Percentiles rank a stretch among this genome's conserved stretches.
These are phyloP conservation scores for Beta lomatogona DNA, from an alignment of 179 eudicot species.

Conservation along the genomic window DNA sequence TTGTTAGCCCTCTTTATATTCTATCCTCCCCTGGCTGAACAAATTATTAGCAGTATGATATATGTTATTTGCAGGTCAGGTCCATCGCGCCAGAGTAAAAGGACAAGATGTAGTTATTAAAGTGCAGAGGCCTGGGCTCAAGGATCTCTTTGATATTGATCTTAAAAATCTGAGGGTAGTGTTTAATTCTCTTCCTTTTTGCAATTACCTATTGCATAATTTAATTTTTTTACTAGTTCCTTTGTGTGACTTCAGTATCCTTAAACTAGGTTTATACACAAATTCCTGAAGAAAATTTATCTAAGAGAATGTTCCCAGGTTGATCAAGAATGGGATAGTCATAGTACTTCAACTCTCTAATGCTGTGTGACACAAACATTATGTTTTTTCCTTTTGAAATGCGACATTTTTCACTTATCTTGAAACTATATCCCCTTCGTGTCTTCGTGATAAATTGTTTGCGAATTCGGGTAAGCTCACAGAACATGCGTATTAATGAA, in stretches of 20 bases:
- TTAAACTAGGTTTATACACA: not conserved
- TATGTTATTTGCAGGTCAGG: constrained; percentile 76
- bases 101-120: constrained; percentile 92
- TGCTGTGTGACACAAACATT: not conserved
- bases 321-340: not conserved
- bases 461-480: not conserved
- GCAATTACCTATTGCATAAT: not conserved
- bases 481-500: not conserved
- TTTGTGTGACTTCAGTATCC: constrained; percentile 5
- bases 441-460: not conserved
- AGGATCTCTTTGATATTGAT: constrained; percentile 97
- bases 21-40: not conserved
- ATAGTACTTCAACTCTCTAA: not conserved
- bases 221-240: not conserved
- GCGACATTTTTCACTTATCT: not conserved
- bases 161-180: constrained; percentile 96
- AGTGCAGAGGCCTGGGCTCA: constrained; percentile 99
- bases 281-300: not conserved
- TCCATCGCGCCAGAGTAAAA: constrained; percentile 89
- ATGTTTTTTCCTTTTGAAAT: not conserved
- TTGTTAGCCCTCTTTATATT: constrained; percentile 18
- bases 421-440: not conserved
- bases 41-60: constrained; percentile 13
- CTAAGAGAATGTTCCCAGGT: not conserved
- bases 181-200: not conserved